phyloP scores from a whole-genome alignment of 176 grass and related monocot genomes.

The maize (Zea mays) region Zm-B73-REFERENCE-NAM-5.0 NC_050096.1:53482501-53483000 shows the following conservation, averaged over 20 bases:
- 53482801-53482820: slow-evolving; percentile 7
- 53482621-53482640: not conserved
- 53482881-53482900: too few species aligned
- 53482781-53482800: not conserved
- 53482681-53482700: too few species aligned
- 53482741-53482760: too few species aligned
- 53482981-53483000: not conserved
- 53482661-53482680: not conserved
- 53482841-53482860: too few species aligned
- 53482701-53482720: slow-evolving; percentile 4
- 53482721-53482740: slow-evolving; percentile 13
- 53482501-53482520: slow-evolving; percentile 8
- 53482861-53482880: too few species aligned
- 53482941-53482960: not conserved
- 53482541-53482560: slow-evolving; percentile 17
- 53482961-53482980: not conserved
- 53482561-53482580: slow-evolving; percentile 8
- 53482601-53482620: not conserved
- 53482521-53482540: slow-evolving; percentile 27
- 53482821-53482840: not conserved
- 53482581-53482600: not conserved
- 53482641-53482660: slow-evolving; percentile 35
- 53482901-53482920: too few species aligned
- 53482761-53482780: not conserved
- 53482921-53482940: not conserved